Percentiles rank a stretch among this genome's conserved stretches.
phyloP scores from a whole-genome alignment of 257 asterid species.

The Penstemon eatonii region DNA sequence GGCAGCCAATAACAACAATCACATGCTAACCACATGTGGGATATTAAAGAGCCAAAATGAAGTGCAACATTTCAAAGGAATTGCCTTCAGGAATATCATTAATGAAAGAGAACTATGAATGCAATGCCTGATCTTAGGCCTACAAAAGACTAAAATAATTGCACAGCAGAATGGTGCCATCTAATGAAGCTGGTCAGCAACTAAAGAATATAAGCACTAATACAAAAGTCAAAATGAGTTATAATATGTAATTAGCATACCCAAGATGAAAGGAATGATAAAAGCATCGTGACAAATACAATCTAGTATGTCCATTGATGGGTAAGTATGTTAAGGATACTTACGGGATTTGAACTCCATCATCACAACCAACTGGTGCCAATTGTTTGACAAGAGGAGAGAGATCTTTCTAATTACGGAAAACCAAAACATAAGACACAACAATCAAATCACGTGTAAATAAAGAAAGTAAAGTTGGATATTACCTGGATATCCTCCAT shows the following conservation, averaged over 20 bases:
- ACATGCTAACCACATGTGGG: background rate
- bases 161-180: background rate
- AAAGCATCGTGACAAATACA: slow-evolving; percentile 8
- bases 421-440: slow-evolving; percentile 25
- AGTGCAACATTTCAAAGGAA: background rate
- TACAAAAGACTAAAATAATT: background rate
- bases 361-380: slow-evolving; percentile 49
- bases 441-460: slow-evolving; percentile 7
- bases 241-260: slow-evolving; percentile 22
- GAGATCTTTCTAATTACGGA: slow-evolving; percentile 64
- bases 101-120: slow-evolving; percentile 15
- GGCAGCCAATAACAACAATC: background rate
- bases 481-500: slow-evolving; percentile 86
- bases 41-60: slow-evolving; percentile 2
- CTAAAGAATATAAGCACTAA: slow-evolving; percentile 7
- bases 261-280: slow-evolving; percentile 4
- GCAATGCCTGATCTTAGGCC: background rate
- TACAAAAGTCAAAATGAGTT: slow-evolving; percentile 5
- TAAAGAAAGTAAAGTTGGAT: slow-evolving; percentile 24
- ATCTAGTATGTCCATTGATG: slow-evolving; percentile 16
- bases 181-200: slow-evolving; percentile 18
- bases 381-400: slow-evolving; percentile 88
- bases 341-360: slow-evolving; percentile 76
- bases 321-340: slow-evolving; percentile 32
- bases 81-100: background rate